Evolutionary conservation across 1,284 basidiomycete genomes (phyloP).

Genomic region (Pyrrhoderma noxium): DNA sequence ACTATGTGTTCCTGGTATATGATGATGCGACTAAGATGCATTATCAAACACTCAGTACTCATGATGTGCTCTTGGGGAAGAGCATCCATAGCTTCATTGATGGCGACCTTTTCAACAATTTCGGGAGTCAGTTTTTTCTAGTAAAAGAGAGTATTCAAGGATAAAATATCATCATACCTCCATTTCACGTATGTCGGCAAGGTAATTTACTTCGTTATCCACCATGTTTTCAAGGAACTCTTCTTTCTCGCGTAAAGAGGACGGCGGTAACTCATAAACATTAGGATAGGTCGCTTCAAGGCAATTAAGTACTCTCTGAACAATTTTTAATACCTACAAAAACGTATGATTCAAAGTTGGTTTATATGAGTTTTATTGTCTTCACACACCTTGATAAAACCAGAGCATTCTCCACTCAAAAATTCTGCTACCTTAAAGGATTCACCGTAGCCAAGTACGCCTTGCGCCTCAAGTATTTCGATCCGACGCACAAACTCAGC

Average conservation of each 20-base stretch:
- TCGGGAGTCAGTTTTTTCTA: too few relatives aligned
- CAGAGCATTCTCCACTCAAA: slow-evolving; percentile 27
- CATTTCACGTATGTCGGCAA: slow-evolving; percentile 7
- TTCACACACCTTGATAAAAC: slow-evolving; percentile 30
- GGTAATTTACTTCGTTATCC: not conserved
- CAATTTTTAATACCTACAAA: slow-evolving; percentile 30
- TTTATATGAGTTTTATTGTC: not conserved
- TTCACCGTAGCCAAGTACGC: slow-evolving; percentile 31
- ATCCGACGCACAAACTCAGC: slow-evolving; percentile 31
- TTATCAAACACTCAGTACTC: slow-evolving; percentile 5
- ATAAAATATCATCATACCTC: not conserved
- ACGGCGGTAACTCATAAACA: slow-evolving; percentile 28
- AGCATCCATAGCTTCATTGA: too few relatives aligned
- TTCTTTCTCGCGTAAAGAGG: slow-evolving; percentile 21
- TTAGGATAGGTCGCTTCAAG: slow-evolving; percentile 33
- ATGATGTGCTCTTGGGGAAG: not conserved
- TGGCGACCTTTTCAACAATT: too few relatives aligned
- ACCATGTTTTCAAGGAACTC: slow-evolving; percentile 27
- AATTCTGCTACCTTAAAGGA: slow-evolving; percentile 32
- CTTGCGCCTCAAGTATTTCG: slow-evolving; percentile 30
- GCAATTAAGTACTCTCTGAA: slow-evolving; percentile 29
- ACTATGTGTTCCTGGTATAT: slow-evolving; percentile 8
- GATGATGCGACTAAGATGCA: slow-evolving; percentile 8
- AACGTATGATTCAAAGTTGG: not conserved
- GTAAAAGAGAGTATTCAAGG: too few relatives aligned